These are phyloP conservation scores for Fomitopsis pinicola DNA, from an alignment of 1,284 basidiomycete genomes.

Conservation along the genomic window DNA sequence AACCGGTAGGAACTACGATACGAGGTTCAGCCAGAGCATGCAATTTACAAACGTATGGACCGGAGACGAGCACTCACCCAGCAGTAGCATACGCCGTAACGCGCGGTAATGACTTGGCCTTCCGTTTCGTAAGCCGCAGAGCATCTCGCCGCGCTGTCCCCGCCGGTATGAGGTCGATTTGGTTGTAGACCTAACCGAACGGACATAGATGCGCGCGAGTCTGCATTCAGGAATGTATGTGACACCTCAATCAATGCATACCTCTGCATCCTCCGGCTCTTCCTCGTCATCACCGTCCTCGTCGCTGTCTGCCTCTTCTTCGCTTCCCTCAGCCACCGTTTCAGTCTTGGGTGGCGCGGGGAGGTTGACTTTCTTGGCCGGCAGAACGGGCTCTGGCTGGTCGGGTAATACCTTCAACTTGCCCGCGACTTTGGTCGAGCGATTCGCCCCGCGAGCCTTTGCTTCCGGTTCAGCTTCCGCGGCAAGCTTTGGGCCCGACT, in stretches of 20 bases:
- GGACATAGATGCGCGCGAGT: not conserved
- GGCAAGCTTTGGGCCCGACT: conserved; percentile 13
- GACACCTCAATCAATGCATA: conserved; percentile 25
- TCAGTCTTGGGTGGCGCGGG: conserved; percentile 22
- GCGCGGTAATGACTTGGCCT: conserved; percentile 89
- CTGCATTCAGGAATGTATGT: not conserved
- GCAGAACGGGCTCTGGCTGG: conserved; percentile 63
- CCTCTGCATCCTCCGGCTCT: conserved; percentile 59
- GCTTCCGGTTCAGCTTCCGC: conserved; percentile 26
- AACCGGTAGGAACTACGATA: conserved; percentile 74
- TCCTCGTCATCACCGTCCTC: conserved; percentile 77
- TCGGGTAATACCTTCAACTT: conserved; percentile 95
- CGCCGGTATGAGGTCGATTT: conserved; percentile 89
- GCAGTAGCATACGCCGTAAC: conserved; percentile 96
- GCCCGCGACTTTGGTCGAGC: conserved; percentile 82
- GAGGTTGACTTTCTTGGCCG: conserved; percentile 19
- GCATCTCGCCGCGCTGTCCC: conserved; percentile 93
- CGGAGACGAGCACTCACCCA: conserved; percentile 46
- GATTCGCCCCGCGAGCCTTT: conserved; percentile 68
- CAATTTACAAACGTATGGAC: not conserved
- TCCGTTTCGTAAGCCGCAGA: conserved; percentile 85
- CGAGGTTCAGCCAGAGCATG: not conserved
- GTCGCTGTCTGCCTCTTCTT: conserved; percentile 57
- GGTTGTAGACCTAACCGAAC: conserved; percentile 71
- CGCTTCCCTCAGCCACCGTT: conserved; percentile 43